Percentiles rank a stretch among this genome's conserved stretches.
Evolutionary conservation across 1,284 basidiomycete genomes (phyloP).

Genomic region (Vanrija pseudolonga): DNA sequence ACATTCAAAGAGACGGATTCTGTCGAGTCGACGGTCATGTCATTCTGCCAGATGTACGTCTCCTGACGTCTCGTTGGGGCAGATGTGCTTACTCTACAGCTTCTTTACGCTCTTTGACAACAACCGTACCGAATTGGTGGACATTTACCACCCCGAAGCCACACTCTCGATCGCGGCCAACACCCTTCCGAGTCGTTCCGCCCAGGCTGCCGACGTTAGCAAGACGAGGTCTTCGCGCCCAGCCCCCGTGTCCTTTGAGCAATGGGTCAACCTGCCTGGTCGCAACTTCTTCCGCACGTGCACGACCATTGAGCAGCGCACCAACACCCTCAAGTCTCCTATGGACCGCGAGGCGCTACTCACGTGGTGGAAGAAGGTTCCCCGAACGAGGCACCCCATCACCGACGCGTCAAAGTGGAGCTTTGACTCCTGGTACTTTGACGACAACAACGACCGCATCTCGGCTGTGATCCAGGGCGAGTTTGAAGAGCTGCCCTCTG

Average conservation of each 20-base stretch:
- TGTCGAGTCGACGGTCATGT: conserved; percentile 46
- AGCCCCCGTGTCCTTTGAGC: conserved; percentile 65
- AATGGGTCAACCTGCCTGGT: conserved; percentile 65
- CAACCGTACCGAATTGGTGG: conserved; percentile 63
- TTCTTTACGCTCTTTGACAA: conserved; percentile 82
- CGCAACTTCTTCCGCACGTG: conserved; percentile 71
- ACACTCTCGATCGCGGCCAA: conserved; percentile 86
- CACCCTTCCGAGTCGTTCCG: conserved; percentile 67
- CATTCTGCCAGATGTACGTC: conserved; percentile 33
- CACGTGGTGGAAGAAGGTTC: conserved; percentile 55
- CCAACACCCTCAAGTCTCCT: conserved; percentile 70
- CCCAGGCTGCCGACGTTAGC: conserved; percentile 19
- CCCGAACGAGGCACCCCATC: conserved; percentile 72
- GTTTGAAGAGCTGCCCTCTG: conserved; percentile 64
- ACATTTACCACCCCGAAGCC: conserved; percentile 76
- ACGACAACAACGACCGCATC: conserved; percentile 55
- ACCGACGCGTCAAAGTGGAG: conserved; percentile 73
- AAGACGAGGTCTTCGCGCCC: conserved; percentile 61
- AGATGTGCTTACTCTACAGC: conserved; percentile 47
- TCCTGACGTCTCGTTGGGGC: no score
- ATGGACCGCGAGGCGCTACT: conserved; percentile 54
- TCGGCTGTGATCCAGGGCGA: conserved; percentile 87
- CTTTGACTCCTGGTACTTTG: conserved; percentile 80
- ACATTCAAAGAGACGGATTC: conserved; percentile 34
- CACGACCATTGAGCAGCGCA: conserved; percentile 60